These are phyloP conservation scores for Cutaneotrichosporon sp. DNA, from an alignment of 1,284 basidiomycete genomes.

Conservation along the genomic window DNA sequence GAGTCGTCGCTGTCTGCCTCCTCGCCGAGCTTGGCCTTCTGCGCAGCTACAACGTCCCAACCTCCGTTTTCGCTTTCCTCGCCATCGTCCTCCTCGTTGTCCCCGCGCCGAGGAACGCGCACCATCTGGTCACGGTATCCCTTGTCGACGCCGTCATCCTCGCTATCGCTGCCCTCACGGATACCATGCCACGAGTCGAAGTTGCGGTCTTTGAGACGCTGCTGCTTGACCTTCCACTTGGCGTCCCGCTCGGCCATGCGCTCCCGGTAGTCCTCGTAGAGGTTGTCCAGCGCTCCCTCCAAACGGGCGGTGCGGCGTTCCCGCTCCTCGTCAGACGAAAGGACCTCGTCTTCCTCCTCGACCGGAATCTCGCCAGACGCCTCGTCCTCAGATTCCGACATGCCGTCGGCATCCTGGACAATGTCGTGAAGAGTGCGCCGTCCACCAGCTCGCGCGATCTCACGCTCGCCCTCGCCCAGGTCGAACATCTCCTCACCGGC, in stretches of 20 bases:
- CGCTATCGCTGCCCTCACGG: constrained; percentile 37
- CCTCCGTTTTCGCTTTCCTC: constrained; percentile 60
- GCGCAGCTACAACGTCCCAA: constrained; percentile 65
- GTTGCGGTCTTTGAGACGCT: constrained; percentile 67
- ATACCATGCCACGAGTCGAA: constrained; percentile 73
- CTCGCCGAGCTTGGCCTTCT: constrained; percentile 58
- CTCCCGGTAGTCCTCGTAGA: constrained; percentile 84
- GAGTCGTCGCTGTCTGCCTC: constrained; percentile 51
- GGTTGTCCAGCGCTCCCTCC: constrained; percentile 77
- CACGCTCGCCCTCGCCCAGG: constrained; percentile 60
- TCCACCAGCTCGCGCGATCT: constrained; percentile 51
- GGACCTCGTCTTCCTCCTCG: constrained; percentile 52
- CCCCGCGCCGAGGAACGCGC: constrained; percentile 27
- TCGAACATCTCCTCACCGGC: constrained; percentile 73
- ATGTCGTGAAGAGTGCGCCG: constrained; percentile 52
- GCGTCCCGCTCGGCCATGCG: constrained; percentile 78
- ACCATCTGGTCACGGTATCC: constrained; percentile 27
- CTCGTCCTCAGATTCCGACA: constrained; percentile 50
- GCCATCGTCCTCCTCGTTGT: constrained; percentile 55
- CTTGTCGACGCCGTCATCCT: constrained; percentile 48
- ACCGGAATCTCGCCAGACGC: constrained; percentile 5
- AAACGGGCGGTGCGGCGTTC: constrained; percentile 62
- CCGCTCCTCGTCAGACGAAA: constrained; percentile 66
- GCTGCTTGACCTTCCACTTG: constrained; percentile 83
- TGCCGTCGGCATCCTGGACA: constrained; percentile 50